Percentiles rank a stretch among this genome's conserved stretches.
These are phyloP conservation scores for Mucor indicus DNA, from an alignment of 371 early-diverging fungal species.

Conservation along the genomic window DNA sequence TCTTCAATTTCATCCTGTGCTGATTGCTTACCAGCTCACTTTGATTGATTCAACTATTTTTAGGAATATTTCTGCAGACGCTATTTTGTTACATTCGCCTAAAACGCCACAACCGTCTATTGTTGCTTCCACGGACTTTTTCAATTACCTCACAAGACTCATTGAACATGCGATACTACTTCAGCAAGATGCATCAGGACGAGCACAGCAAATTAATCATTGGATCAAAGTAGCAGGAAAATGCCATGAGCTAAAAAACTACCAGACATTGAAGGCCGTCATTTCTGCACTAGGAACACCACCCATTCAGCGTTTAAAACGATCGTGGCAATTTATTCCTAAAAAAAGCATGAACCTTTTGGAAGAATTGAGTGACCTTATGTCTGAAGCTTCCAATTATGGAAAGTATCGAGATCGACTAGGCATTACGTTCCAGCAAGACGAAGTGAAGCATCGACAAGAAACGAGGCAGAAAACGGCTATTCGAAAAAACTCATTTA, in stretches of 20 bases:
- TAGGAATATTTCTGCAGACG: slow-evolving; percentile 56
- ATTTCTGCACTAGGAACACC: slow-evolving; percentile 71
- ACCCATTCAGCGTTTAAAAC: slow-evolving; percentile 69
- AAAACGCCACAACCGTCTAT: slow-evolving; percentile 64
- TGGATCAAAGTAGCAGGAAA: slow-evolving; percentile 75
- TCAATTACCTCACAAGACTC: slow-evolving; percentile 76
- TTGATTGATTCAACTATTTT: slow-evolving; percentile 73
- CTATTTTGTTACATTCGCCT: slow-evolving; percentile 62
- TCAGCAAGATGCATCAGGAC: slow-evolving; percentile 56
- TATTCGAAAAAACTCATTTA: slow-evolving; percentile 11
- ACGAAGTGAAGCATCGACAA: not conserved
- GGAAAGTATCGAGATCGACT: slow-evolving; percentile 61
- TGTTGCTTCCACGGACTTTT: slow-evolving; percentile 73
- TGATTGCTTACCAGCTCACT: slow-evolving; percentile 73
- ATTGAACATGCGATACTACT: slow-evolving; percentile 71
- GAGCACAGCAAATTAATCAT: slow-evolving; percentile 62
- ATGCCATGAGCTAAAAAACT: slow-evolving; percentile 63
- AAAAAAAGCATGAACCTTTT: slow-evolving; percentile 57
- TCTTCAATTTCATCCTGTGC: slow-evolving; percentile 61
- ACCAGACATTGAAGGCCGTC: slow-evolving; percentile 76
- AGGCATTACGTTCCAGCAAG: slow-evolving; percentile 7
- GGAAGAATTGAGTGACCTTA: slow-evolving; percentile 52
- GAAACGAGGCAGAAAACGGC: too few species aligned
- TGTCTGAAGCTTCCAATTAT: slow-evolving; percentile 74
- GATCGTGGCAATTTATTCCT: slow-evolving; percentile 73